Conservation (phyloP, 805 yeast genomes). For the Zygosaccharomyces lentus region DNA sequence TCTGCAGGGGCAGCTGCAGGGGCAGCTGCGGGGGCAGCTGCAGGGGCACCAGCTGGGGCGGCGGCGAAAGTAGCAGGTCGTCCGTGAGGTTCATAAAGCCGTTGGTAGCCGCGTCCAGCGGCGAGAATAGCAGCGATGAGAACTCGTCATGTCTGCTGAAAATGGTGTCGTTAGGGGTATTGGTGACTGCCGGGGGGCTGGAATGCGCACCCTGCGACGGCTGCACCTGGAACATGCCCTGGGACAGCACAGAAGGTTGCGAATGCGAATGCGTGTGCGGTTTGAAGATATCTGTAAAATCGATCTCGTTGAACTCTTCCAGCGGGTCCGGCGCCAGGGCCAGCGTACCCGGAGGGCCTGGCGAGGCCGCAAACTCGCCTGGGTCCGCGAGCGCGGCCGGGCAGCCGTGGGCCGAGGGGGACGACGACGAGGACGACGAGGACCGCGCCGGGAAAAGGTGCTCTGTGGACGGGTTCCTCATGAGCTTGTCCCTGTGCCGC, state of each 20-base stretch:
- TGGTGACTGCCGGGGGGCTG: not conserved
- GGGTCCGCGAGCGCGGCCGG: conserved; percentile 7
- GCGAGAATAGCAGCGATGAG: conserved; percentile 3
- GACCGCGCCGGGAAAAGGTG: conserved; percentile 12
- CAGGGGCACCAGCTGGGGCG: too few species aligned
- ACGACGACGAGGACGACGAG: too few species aligned
- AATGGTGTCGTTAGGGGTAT: conserved; percentile 4
- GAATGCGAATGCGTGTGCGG: conserved; percentile 19
- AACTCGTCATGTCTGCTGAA: conserved; percentile 1
- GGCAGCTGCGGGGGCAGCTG: not conserved
- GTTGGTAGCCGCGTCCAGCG: conserved; percentile 6
- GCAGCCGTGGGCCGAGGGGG: conserved; percentile 8
- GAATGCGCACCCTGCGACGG: not conserved
- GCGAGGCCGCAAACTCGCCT: conserved; percentile 1
- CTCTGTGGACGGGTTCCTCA: conserved; percentile 19
- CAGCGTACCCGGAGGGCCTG: conserved; percentile 2
- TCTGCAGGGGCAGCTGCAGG: not conserved
- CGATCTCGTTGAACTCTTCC: conserved; percentile 31
- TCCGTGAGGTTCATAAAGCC: conserved; percentile 5
- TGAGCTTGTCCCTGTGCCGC: conserved; percentile 15
- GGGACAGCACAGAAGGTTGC: not conserved
- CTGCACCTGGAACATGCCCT: not conserved
- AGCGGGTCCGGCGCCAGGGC: conserved; percentile 8
- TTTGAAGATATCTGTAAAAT: conserved; percentile 34
- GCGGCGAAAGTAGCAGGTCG: conserved; percentile 6